Evolutionary conservation across 805 yeast genomes (phyloP), one percentile per base, ranked within the genome.

Genomic region (Lipomyces lipofer): DNA sequence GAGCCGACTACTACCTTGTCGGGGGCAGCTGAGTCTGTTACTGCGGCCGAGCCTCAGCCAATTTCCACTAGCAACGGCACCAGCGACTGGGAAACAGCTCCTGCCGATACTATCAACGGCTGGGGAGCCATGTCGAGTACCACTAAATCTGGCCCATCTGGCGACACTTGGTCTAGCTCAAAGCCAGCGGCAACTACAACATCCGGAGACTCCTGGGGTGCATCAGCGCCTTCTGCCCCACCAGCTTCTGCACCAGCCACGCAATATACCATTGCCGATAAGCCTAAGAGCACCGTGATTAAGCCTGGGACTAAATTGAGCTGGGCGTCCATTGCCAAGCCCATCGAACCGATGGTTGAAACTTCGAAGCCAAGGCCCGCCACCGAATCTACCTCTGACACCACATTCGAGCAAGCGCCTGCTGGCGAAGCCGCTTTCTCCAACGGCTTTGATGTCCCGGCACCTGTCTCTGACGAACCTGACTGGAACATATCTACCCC

Each of bases 241-340:
- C 49, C 36, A 15, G 42, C 56, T 1, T 46, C 42, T 6, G 62
- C 54, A 29, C 15, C 58, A 13, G 56, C 54, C 4, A 13, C 44
- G 44, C n/a, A n/a, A n/a, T n/a, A n/a, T n/a, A n/a, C n/a, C n/a
- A n/a, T n/a, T n/a, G 38, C 21, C n/a, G 17, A 40, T 22, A 28
- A 27, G 28, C 30, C 56, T 25, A 12, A 36, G 24, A 53, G 62
- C 55, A 45, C 66, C 29, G 42, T 62, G 7, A 58, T 54, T 40
- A 51, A 64, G 48, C 57, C 63, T 17, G 55, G 57, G 24, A 29
- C 62, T 49, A 51, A 58, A 56, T 46, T 48, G 47, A 59, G 60
- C 45, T 61, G 64, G 64, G 64, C 64, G 10, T 56, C 63, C 17
- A 57, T 61, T 38, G 64, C 63, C 17, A 55, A 49, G 46, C 63